A percentile compares a stretch with the other conserved stretches of the same genome.
These are phyloP conservation scores for Fusarium staphyleae DNA, from an alignment of 2,329 filamentous ascomycete species.

Conservation along the genomic window DNA sequence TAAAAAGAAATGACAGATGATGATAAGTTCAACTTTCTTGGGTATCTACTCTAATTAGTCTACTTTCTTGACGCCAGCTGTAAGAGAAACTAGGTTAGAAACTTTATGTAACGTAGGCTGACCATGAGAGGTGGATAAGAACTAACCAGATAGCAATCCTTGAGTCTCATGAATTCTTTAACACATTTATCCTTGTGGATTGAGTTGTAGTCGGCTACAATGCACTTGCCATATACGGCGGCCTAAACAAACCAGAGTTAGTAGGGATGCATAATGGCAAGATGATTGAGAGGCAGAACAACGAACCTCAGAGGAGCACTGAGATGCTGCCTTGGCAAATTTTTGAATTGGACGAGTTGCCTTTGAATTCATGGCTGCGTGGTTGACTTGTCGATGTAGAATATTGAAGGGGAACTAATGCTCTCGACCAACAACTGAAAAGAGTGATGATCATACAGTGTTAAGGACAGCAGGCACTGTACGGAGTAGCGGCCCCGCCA, in stretches of 20 bases:
- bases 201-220: conserved; percentile 87
- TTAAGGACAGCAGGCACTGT: conserved; percentile 3
- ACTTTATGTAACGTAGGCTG: neutral
- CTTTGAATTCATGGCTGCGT: conserved; percentile 36
- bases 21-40: conserved; percentile 13
- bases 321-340: conserved; percentile 60
- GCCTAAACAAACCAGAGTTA: conserved; percentile 62
- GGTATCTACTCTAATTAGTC: conserved; percentile 5
- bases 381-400: neutral
- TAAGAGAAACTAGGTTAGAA: conserved; percentile 5
- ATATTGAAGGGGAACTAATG: neutral
- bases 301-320: conserved; percentile 63
- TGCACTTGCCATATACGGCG: conserved; percentile 86
- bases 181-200: conserved; percentile 90
- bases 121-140: neutral
- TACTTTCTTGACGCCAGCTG: conserved; percentile 42
- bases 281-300: neutral
- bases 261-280: neutral
- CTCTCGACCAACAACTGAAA: neutral
- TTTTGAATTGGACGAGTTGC: conserved; percentile 59
- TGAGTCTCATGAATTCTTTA: conserved; percentile 83
- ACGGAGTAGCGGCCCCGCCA: conserved; percentile 16
- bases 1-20: conserved; percentile 18
- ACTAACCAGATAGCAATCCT: conserved; percentile 85
- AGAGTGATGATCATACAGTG: conserved; percentile 20